Base-by-base conservation (phyloP, 1,139 yeast genomes). In the Taphrina confusa region DNA sequence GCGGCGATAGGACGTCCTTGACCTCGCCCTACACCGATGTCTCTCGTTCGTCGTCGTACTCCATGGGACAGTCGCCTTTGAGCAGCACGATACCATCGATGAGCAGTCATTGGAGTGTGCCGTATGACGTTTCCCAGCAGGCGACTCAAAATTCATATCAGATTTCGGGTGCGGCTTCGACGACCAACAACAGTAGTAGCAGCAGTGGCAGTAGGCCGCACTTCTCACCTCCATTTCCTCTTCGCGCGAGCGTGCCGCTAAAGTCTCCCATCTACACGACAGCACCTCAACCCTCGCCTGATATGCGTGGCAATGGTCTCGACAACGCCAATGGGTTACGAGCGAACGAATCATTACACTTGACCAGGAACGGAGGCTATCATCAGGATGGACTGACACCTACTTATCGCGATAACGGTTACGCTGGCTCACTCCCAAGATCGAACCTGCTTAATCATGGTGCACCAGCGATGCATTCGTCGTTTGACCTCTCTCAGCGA, bases 141-240 rank as follows among this genome's bases (percentile, higher is more conserved):
- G 4, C 47, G 47, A 42, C 47, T 23, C 47, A 42, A 14, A 42
- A 42, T 14, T 42, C 47, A 14, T 42, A 42, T 14, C 31, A 22
- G 9, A 12, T 42, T 4, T 14, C 47, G 8, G 47, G 30, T 18
- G 9, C 42, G 20, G 6, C 42, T 16, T 37, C 42, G 8, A 18
- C 20, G 42, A 37, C 25, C 42, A 37, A n/a, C 23, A n/a, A n/a
- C 14, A 34, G 39, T 20, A n/a, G 37, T 18, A 33, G n/a, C 37
- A 36, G 40, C 22, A 16, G 40, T 12, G 12, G 25, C 42, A 37
- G 23, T 25, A 37, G 52, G 22, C 39, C 42, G 1, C 52, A 20
- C 16, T 47, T 47, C 42, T 47, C 52, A 3, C 52, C 52, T 4
- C 52, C 52, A 14, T 47, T 47, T 12, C 31, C 52, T 6, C 31